These are phyloP conservation scores for Alternaria sp. DNA, from an alignment of 2,329 filamentous ascomycete species.

Conservation along the genomic window DNA sequence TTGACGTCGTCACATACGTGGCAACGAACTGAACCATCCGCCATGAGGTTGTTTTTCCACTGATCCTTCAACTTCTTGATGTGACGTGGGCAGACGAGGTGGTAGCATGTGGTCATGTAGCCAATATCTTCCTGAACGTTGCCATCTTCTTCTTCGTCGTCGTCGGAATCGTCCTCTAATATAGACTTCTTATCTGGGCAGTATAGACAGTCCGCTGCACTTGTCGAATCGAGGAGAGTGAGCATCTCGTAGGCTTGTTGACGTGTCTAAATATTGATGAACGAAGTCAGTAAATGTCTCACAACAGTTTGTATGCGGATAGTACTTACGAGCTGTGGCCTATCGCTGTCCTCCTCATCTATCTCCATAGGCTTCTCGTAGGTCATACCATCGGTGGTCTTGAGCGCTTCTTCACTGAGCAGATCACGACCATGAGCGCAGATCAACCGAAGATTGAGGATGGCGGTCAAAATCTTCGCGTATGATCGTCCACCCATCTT, in stretches of 20 bases:
- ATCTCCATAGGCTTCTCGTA: slow-evolving; percentile 86
- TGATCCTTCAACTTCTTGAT: slow-evolving; percentile 65
- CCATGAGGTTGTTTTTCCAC: slow-evolving; percentile 51
- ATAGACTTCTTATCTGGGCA: slow-evolving; percentile 65
- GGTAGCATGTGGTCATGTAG: slow-evolving; percentile 85
- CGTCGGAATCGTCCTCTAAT: slow-evolving; percentile 47
- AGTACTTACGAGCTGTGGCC: slow-evolving; percentile 55
- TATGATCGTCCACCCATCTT: slow-evolving; percentile 86
- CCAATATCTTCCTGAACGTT: slow-evolving; percentile 65
- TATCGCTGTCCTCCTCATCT: slow-evolving; percentile 74
- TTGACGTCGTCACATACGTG: slow-evolving; percentile 71
- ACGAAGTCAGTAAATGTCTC: not conserved
- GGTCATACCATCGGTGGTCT: slow-evolving; percentile 80
- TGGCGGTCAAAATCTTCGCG: slow-evolving; percentile 89
- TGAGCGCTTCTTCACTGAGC: slow-evolving; percentile 81
- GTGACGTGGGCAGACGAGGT: slow-evolving; percentile 81
- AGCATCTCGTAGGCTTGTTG: slow-evolving; percentile 86
- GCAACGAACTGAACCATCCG: slow-evolving; percentile 64
- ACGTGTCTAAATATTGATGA: slow-evolving; percentile 51
- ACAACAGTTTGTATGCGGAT: not conserved
- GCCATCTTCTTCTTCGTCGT: slow-evolving; percentile 59
- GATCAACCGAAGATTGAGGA: slow-evolving; percentile 85
- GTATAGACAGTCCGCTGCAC: slow-evolving; percentile 73
- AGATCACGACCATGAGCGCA: slow-evolving; percentile 95
- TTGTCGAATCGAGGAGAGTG: slow-evolving; percentile 80